A percentile compares a stretch with the other conserved stretches of the same genome.
These are phyloP conservation scores for Calophaca sinica DNA, from an alignment of 306 rosid genomes.

Conservation along the genomic window DNA sequence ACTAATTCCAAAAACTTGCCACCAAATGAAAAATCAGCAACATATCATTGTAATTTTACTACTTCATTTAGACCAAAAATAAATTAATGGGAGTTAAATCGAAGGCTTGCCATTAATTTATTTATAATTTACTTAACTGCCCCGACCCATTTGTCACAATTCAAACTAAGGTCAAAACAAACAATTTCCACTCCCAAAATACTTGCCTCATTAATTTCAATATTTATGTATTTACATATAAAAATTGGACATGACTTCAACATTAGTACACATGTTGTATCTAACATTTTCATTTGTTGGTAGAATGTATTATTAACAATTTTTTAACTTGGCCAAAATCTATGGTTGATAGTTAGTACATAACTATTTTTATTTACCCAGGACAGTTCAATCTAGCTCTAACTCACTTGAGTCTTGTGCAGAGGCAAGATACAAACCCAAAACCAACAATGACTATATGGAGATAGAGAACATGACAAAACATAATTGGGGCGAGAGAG, in stretches of 20 bases:
- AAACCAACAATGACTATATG: neutral
- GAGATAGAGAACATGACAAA: neutral
- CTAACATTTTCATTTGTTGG: neutral
- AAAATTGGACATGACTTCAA: neutral
- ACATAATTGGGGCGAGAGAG: neutral
- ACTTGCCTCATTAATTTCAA: conserved; percentile 5
- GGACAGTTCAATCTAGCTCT: conserved; percentile 11
- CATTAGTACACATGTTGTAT: neutral
- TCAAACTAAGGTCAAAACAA: neutral
- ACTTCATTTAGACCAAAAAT: neutral
- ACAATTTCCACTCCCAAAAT: conserved; percentile 22
- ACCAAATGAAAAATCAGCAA: conserved; percentile 21
- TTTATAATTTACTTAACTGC: neutral
- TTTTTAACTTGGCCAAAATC: conserved; percentile 3
- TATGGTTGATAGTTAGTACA: neutral
- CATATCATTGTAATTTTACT: neutral
- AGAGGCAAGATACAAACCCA: conserved; percentile 8
- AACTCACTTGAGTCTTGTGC: conserved; percentile 7
- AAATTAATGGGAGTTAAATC: neutral
- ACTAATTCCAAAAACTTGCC: conserved; percentile 13
- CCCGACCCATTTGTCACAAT: neutral
- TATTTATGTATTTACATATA: neutral
- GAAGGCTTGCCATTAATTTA: neutral
- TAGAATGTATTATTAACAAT: neutral
- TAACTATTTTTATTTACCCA: neutral